A percentile compares a stretch with the other conserved stretches of the same genome.
phyloP scores from a whole-genome alignment of 805 yeast species.

The Kodamaea kakaduensis region DNA sequence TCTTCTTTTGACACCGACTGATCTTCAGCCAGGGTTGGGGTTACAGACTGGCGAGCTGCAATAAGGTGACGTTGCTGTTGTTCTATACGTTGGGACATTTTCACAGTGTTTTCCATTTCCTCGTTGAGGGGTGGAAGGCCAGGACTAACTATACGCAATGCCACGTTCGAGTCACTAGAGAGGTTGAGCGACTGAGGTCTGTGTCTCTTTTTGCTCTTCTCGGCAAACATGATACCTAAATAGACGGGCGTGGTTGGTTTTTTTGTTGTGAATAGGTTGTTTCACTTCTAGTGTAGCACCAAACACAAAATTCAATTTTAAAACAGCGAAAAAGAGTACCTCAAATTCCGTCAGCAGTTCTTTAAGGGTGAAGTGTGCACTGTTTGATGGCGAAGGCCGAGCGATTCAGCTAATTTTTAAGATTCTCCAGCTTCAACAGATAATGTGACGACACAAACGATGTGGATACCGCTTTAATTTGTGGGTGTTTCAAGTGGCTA shows the following conservation, averaged over 20 bases:
- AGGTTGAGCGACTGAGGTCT: conserved; percentile 20
- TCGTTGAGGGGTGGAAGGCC: conserved; percentile 28
- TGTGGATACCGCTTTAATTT: too few species aligned
- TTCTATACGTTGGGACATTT: conserved; percentile 29
- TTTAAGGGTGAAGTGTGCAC: too few species aligned
- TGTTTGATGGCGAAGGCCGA: too few species aligned
- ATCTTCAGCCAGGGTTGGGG: conserved; percentile 2
- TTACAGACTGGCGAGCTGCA: conserved; percentile 21
- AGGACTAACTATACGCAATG: conserved; percentile 32
- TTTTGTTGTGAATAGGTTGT: conserved; percentile 5
- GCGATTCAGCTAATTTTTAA: too few species aligned
- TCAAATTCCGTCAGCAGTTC: too few species aligned
- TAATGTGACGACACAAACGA: too few species aligned
- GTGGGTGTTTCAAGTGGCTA: too few species aligned
- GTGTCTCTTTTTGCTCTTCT: conserved; percentile 14
- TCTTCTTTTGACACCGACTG: conserved; percentile 1
- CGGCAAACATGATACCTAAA: conserved; percentile 5
- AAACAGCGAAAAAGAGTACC: too few species aligned
- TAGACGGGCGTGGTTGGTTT: conserved; percentile 1
- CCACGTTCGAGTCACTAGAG: conserved; percentile 21
- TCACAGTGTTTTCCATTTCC: conserved; percentile 31
- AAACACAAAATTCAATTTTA: conserved; percentile 6
- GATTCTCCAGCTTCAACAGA: too few species aligned
- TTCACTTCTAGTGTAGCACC: too few species aligned
- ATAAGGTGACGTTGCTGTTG: conserved; percentile 30